These are phyloP conservation scores for Populus davidiana DNA, from an alignment of 345 rosid genomes.

Conservation along the genomic window DNA sequence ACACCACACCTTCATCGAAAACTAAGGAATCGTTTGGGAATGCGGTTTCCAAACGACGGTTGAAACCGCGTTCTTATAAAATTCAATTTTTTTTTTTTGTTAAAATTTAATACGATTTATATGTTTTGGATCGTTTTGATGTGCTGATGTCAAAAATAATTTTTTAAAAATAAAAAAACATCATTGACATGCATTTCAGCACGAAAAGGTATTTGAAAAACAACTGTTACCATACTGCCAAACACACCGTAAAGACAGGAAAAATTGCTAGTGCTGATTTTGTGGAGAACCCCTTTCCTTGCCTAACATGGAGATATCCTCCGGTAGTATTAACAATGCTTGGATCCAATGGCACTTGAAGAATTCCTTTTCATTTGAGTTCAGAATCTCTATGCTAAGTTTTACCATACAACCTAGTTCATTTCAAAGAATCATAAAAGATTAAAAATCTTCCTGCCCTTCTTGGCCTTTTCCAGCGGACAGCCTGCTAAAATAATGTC, in stretches of 20 bases:
- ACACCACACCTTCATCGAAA: conserved; percentile 73
- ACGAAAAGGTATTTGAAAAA: no score
- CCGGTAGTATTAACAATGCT: background rate
- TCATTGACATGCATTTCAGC: no score
- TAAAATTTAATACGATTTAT: no score
- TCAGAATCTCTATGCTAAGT: background rate
- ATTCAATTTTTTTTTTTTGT: no score
- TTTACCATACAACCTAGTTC: background rate
- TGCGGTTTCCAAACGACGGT: no score
- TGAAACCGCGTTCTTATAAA: no score
- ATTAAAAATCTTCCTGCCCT: background rate
- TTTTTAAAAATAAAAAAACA: no score
- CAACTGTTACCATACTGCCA: no score
- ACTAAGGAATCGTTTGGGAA: background rate
- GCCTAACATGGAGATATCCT: background rate
- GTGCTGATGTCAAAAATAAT: no score
- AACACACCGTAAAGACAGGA: conserved; percentile 5
- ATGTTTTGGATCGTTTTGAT: no score
- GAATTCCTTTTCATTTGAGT: background rate
- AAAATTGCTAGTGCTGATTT: background rate
- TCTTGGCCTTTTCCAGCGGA: background rate
- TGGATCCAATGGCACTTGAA: background rate
- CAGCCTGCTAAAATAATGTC: background rate
- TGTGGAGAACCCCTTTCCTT: background rate
- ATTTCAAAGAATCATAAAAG: background rate